phyloP scores from a whole-genome alignment of 2,329 filamentous ascomycete genomes.

The Simplicillium sp. region DNA sequence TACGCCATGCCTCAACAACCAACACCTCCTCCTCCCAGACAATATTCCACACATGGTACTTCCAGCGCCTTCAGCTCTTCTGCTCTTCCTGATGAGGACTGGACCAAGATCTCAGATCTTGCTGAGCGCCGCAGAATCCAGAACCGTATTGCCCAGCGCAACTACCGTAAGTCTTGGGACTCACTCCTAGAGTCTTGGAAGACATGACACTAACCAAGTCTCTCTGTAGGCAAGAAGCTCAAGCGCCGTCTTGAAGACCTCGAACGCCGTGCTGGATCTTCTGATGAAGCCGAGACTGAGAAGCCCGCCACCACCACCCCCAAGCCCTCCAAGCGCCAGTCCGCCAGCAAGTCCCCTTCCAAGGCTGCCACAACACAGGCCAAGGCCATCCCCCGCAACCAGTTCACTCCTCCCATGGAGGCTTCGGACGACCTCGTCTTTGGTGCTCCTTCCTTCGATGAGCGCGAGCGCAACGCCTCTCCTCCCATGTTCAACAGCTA shows the following conservation, averaged over 20 bases:
- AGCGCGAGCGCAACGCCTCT: constrained; percentile 60
- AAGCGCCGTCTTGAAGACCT: constrained; percentile 83
- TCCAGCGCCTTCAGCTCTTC: constrained; percentile 93
- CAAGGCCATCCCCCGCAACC: constrained; percentile 36
- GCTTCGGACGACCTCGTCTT: constrained; percentile 59
- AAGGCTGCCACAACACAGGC: constrained; percentile 10
- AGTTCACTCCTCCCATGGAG: constrained; percentile 54
- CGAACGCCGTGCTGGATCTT: constrained; percentile 61
- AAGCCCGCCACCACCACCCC: constrained; percentile 19
- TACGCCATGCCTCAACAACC: constrained; percentile 32
- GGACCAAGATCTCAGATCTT: constrained; percentile 97
- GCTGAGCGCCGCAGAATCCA: constrained; percentile 91
- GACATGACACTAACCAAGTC: constrained; percentile 2
- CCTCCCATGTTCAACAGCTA: constrained; percentile 58
- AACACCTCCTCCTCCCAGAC: constrained; percentile 41
- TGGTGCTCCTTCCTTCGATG: constrained; percentile 43
- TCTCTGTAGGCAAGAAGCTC: constrained; percentile 69
- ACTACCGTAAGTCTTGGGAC: constrained; percentile 65
- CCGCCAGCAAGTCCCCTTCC: constrained; percentile 16
- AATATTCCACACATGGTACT: constrained; percentile 64
- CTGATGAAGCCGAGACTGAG: constrained; percentile 35
- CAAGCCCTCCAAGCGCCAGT: constrained; percentile 22
- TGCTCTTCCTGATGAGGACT: constrained; percentile 93
- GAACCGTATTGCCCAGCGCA: constrained; percentile 94
- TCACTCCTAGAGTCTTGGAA: neutral